These are phyloP conservation scores for Pseudogymnoascus sp. DNA, from an alignment of 2,329 filamentous ascomycete genomes.

Conservation along the genomic window DNA sequence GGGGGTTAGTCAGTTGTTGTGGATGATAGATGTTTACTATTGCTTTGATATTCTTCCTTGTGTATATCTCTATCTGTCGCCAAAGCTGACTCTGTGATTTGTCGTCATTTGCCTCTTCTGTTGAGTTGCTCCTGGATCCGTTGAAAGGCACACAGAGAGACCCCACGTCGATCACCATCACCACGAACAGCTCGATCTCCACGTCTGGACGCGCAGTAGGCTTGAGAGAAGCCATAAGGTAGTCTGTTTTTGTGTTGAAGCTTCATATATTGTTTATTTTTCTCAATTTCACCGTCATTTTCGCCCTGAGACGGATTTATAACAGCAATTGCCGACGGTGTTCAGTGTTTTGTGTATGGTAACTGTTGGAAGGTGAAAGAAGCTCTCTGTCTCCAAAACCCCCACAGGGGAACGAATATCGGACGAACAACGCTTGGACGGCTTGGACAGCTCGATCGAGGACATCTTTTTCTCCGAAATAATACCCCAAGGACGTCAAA, in stretches of 20 bases:
- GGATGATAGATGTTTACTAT: background rate
- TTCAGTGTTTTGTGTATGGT: background rate
- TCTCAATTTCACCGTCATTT: background rate
- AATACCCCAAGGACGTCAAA: background rate
- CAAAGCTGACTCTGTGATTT: background rate
- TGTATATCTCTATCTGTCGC: background rate
- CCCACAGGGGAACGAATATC: slow-evolving; percentile 1
- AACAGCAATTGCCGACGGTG: background rate
- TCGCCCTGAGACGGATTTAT: background rate
- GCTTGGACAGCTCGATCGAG: background rate
- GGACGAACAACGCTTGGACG: background rate
- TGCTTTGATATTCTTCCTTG: background rate
- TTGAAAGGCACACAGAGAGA: background rate
- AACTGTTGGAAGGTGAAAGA: slow-evolving; percentile 9
- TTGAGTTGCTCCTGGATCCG: background rate
- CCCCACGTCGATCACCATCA: background rate
- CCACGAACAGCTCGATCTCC: background rate
- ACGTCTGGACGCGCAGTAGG: background rate
- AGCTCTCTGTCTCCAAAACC: slow-evolving; percentile 1
- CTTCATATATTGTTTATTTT: background rate
- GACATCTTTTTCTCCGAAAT: background rate
- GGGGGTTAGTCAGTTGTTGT: background rate
- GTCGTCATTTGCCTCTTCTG: background rate
- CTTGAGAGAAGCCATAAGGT: background rate
- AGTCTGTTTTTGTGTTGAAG: background rate